phyloP scores from a whole-genome alignment of 768 basidiomycete genomes.

The Russula griseocarnosa region DNA sequence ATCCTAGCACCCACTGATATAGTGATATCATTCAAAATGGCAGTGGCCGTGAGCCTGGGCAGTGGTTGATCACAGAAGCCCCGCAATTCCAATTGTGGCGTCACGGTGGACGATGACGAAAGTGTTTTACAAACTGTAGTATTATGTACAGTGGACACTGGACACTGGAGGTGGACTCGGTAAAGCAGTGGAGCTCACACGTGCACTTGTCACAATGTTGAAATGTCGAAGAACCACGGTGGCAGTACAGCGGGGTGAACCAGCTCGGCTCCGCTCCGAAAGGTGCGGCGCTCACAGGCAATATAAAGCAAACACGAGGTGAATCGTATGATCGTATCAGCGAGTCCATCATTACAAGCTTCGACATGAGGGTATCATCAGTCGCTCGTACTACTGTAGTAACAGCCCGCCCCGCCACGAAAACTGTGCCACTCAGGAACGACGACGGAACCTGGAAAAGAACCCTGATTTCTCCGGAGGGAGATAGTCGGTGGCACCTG shows the following conservation, averaged over 20 bases:
- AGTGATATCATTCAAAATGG: too few species aligned
- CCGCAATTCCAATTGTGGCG: too few species aligned
- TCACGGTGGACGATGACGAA: too few species aligned
- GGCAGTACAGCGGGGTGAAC: not conserved
- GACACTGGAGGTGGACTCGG: not conserved
- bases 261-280: too few species aligned
- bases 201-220: not conserved
- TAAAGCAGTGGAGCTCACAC: not conserved
- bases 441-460: constrained; percentile 9
- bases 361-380: not conserved
- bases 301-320: not conserved
- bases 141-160: too few species aligned
- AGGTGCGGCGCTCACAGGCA: not conserved
- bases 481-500: constrained; percentile 10
- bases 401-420: not conserved
- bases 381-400: not conserved
- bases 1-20: too few species aligned
- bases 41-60: too few species aligned
- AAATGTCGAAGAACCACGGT: not conserved
- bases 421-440: not conserved
- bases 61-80: too few species aligned
- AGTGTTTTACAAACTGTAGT: too few species aligned
- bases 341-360: not conserved
- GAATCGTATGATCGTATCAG: constrained; percentile 1
- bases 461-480: constrained; percentile 14